Evolutionary conservation across 768 basidiomycete species (phyloP), one percentile per base, ranked within the genome.

Genomic region (Boletus rex-veris): DNA sequence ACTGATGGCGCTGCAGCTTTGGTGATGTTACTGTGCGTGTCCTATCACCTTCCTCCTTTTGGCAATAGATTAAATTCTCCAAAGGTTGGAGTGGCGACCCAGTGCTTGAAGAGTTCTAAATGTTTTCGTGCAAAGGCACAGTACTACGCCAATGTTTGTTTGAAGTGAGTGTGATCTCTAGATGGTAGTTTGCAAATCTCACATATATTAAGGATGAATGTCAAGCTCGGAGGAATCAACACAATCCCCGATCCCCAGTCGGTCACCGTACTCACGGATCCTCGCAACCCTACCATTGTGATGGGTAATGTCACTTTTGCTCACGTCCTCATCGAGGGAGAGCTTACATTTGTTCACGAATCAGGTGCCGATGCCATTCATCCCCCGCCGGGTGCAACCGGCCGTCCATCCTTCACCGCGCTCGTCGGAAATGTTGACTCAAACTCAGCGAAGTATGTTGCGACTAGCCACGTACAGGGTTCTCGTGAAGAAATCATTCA

Each of bases 161-260:
- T 92, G 31, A 92, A 92, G 89, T 89, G 50, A 59, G 83, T 70
- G 8, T 28, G 24, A 35, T 21, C 28, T 26, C n/a, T 11, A 31
- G 50, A 7, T 5, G 28, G 14, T 19, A 15, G 24, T 14, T 51
- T 37, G 9, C 24, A 28, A 26, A 46, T 37, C 46, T 54, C 53
- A 52, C 48, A 36, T 16, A 4, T 14, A 24, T 21, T 19, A 55
- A 92, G 89, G 66, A 77, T 92, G 60, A 92, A 92, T 55, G 90
- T 90, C 18, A 92, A 92, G 66, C 75, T 92, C 0, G 90, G 90
- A 14, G 90, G 90, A 1, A 86, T 91, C 65, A 92, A 92, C 64
- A 80, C 82, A 2, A 76, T 92, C 30, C 90, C 89, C 0, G 86
- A 89, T 47, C 78, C 86, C 0, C 73, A 77, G 12, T 85, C 85